Evolutionary conservation across 1,139 yeast genomes (phyloP), one percentile per base, ranked within the genome.

Genomic region (Yamadazyma dendronema): DNA sequence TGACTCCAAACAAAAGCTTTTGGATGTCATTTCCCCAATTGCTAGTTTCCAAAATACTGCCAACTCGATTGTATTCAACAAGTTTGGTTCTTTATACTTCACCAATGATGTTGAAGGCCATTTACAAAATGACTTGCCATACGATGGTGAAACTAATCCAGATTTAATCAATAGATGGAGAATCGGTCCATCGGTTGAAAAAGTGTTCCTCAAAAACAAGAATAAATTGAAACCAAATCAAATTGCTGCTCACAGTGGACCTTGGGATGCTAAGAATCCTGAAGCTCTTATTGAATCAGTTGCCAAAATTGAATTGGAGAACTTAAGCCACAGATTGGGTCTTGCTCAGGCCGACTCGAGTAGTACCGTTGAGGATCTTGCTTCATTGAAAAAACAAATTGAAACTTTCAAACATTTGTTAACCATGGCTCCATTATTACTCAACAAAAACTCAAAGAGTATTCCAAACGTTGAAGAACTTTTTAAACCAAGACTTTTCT

Each of bases 131-230:
- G 74, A 64, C 23, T 46, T 62, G 26, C 86, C 95, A 3, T 84
- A 84, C 48, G 79, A 77, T 5, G 45, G 44, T 17, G 87, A 81
- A 15, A 92, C 85, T 56, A 67, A 80, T 37, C 66, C 69, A 19
- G 61, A 59, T 22, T 65, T 85, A 38, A 66, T 67, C 35, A 75
- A 77, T 46, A 78, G 95, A 65, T 90, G 95, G 94, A 77, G 84
- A 57, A 81, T 92, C 48, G 97, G 98, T 2, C 94, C 95, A n/a
- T 77, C 88, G 29, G 81, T 80, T 28, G 97, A 90, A 61, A 74
- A 84, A 46, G 73, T 79, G 12, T 86, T 82, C 57, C 82, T 89
- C 74, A 84, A 83, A 58, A 76, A 79, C 49, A 82, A 81, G 52
- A 62, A 62, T 48, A 67, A 61, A 43, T 63, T 79, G 57, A 62